Base-by-base conservation (phyloP, 768 basidiomycete genomes). In the Lactarius akahatsu region DNA sequence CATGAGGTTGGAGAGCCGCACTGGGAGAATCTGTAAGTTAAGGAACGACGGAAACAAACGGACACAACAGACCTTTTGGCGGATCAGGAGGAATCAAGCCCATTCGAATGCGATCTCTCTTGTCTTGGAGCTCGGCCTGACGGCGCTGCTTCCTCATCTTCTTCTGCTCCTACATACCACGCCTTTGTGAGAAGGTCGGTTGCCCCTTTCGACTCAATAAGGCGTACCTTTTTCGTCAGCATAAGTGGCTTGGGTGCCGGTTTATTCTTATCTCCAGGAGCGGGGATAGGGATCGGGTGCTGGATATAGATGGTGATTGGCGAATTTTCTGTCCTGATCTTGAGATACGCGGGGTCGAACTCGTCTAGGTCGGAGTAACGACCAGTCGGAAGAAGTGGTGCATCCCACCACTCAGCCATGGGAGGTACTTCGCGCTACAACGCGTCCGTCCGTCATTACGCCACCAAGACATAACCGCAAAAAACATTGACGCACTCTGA, bases 391-490 rank as follows among this genome's bases (percentile, higher is more conserved):
- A 99, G 79, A 16, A 98, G 79, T 0, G 92, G 84, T 26, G 85
- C 88, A 77, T 99, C 97, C 97, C 97, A 99, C 97, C 97, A 99
- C 76, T 98, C 97, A 4, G 89, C 85, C 5, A 86, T 88, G 0
- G 96, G 96, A 8, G 96, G 97, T 0, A 92, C 84, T 62, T 86
- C 86, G 54, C 95, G 83, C 90, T 96, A 71, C 8, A n/a, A 47
- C 65, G 52, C 54, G 57, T 28, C 65, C 40, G 57, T 30, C 65
- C 43, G 38, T 63, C 18, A 38, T 47, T 10, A 58, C 5, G 23
- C 28, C 16, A 59, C 9, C 10, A 36, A 30, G 57, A 59, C 41
- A 57, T 54, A 58, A 40, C 54, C 5, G 41, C 40, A 18, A 65
- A 26, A 32, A 59, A 61, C 47, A 60, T 10, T 15, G 34, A 72